These are phyloP conservation scores for Pulveroboletus sp. DNA, from an alignment of 768 basidiomycete genomes.

Conservation along the genomic window DNA sequence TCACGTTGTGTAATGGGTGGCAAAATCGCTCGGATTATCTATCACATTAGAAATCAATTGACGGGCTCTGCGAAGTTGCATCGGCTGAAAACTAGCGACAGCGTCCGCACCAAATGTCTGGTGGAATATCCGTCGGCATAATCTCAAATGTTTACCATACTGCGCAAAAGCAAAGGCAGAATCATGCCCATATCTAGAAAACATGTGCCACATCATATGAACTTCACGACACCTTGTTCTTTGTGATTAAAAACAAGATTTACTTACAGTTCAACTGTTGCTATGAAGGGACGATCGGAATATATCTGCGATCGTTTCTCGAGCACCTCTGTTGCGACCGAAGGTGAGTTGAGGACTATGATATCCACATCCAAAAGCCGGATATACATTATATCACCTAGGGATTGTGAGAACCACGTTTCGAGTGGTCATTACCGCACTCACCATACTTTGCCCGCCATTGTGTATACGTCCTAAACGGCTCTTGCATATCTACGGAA, in stretches of 20 bases:
- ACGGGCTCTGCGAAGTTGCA: conserved; percentile 10
- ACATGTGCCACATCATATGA: neutral
- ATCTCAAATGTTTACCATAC: conserved; percentile 11
- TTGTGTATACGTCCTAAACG: conserved; percentile 16
- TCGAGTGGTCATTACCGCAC: neutral
- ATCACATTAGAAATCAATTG: conserved; percentile 8
- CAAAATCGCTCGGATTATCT: conserved; percentile 3
- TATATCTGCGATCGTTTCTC: conserved; percentile 47
- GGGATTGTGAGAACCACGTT: neutral
- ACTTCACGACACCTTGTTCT: no score
- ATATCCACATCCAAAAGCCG: conserved; percentile 44
- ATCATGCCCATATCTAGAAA: conserved; percentile 16
- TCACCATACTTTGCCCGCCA: conserved; percentile 20
- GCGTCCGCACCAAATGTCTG: conserved; percentile 8
- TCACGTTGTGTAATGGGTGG: conserved; percentile 10
- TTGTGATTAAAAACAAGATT: neutral
- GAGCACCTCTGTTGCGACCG: conserved; percentile 43
- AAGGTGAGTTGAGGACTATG: conserved; percentile 44
- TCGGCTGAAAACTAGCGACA: conserved; percentile 3
- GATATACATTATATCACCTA: conserved; percentile 48
- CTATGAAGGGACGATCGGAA: conserved; percentile 45
- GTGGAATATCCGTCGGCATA: no score
- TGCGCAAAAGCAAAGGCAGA: conserved; percentile 5
- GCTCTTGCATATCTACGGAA: conserved; percentile 11
- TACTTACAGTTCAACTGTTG: conserved; percentile 16